Evolutionary conservation across 768 basidiomycete species (phyloP).

Genomic region (Lentinus tigrinus): DNA sequence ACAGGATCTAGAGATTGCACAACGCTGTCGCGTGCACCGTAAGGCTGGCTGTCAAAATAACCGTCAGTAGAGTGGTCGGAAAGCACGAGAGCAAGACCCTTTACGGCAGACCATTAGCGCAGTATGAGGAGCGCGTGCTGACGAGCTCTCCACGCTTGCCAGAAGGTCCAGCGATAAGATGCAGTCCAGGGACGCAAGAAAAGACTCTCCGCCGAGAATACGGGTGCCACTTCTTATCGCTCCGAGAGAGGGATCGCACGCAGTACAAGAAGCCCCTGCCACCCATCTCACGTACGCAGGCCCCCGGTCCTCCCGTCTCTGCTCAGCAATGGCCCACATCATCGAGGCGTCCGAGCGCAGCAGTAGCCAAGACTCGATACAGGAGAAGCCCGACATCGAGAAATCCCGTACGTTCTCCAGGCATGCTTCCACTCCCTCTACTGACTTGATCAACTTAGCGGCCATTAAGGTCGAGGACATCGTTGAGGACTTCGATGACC

Average conservation of each 20-base stretch:
- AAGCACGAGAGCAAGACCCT: background rate
- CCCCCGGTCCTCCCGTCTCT: background rate
- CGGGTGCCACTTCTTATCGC: conserved; percentile 9
- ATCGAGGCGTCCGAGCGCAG: conserved; percentile 4
- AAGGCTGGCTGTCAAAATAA: too few species aligned
- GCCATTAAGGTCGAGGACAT: conserved; percentile 8
- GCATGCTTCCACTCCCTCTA: background rate
- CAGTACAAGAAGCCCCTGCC: conserved; percentile 14
- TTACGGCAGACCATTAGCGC: background rate
- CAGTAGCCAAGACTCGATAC: conserved; percentile 4
- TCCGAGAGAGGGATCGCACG: background rate
- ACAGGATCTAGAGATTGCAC: too few species aligned
- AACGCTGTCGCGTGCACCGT: too few species aligned
- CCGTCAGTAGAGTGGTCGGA: too few species aligned
- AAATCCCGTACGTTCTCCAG: background rate
- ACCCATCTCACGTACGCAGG: conserved; percentile 2
- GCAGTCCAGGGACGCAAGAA: conserved; percentile 1
- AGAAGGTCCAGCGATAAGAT: conserved; percentile 3
- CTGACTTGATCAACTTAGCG: background rate
- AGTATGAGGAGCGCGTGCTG: background rate
- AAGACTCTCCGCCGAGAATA: background rate
- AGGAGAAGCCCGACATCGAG: conserved; percentile 14
- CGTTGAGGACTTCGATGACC: conserved; percentile 32
- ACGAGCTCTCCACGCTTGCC: background rate
- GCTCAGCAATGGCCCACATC: conserved; percentile 13